Evolutionary conservation across 2,329 filamentous ascomycete genomes (phyloP).

Genomic region (Gnomoniopsis smithogilvyi): DNA sequence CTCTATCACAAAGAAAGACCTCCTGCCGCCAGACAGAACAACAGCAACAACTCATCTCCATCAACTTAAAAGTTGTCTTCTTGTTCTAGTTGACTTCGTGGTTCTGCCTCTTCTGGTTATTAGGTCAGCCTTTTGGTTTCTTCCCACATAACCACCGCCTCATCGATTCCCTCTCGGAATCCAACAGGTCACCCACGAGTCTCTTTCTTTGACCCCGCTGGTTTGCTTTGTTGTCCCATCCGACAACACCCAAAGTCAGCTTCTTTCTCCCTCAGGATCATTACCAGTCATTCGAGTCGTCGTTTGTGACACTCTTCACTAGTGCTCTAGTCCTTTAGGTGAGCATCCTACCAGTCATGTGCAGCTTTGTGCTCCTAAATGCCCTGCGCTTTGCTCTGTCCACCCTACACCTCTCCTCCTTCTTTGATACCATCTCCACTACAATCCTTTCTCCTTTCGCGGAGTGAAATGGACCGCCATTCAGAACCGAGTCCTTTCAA

Average conservation of each 20-base stretch:
- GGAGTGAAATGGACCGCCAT: constrained; percentile 7
- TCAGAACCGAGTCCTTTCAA: not conserved
- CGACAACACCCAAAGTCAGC: constrained; percentile 4
- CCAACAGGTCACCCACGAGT: constrained; percentile 1
- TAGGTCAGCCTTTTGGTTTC: constrained; percentile 12
- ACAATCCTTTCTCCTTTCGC: not conserved
- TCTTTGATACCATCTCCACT: not conserved
- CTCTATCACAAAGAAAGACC: not conserved
- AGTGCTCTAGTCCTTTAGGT: constrained; percentile 9
- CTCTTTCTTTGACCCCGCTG: constrained; percentile 15
- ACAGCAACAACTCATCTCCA: constrained; percentile 9
- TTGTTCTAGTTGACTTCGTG: constrained; percentile 13
- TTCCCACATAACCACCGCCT: not conserved
- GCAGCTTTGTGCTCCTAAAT: too few species aligned
- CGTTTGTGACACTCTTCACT: constrained; percentile 1
- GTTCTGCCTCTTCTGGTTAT: constrained; percentile 6
- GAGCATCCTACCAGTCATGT: not conserved
- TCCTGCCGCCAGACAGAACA: not conserved
- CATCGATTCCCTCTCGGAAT: constrained; percentile 9
- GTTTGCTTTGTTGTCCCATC: constrained; percentile 17
- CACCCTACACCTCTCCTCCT: not conserved
- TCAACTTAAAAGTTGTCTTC: constrained; percentile 4
- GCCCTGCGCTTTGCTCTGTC: not conserved
- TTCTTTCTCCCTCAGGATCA: constrained; percentile 3
- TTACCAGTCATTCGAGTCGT: constrained; percentile 6